phyloP scores from a whole-genome alignment of 495 filamentous ascomycete genomes.

The Aspergillus ostianus region DNA sequence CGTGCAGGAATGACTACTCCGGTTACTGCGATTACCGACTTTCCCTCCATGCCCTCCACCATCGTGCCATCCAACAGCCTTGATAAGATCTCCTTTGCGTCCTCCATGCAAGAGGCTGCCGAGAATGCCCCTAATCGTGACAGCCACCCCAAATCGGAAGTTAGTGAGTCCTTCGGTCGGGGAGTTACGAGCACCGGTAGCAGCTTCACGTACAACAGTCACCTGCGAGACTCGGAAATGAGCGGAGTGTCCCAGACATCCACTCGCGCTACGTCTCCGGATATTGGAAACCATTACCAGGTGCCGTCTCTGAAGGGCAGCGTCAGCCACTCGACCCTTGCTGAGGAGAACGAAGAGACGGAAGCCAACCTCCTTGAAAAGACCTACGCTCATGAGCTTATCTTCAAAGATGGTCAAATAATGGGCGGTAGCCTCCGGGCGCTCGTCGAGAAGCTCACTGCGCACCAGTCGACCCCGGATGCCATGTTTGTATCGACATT shows the following conservation, averaged over 20 bases:
- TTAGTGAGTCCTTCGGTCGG: conserved; percentile 39
- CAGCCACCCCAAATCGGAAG: conserved; percentile 37
- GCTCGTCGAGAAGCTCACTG: conserved; percentile 89
- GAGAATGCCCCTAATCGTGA: conserved; percentile 23
- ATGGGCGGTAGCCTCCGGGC: conserved; percentile 88
- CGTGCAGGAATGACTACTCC: conserved; percentile 21
- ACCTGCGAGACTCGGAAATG: conserved; percentile 74
- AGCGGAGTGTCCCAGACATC: conserved; percentile 79
- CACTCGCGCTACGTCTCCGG: conserved; percentile 87
- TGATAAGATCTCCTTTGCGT: conserved; percentile 32
- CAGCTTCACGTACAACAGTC: conserved; percentile 73
- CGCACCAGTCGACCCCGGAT: conserved; percentile 90
- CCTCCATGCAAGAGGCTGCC: conserved; percentile 19
- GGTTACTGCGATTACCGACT: conserved; percentile 14
- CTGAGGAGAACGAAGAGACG: conserved; percentile 71
- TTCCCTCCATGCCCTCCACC: conserved; percentile 27
- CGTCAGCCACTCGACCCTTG: conserved; percentile 58
- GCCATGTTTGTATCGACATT: conserved; percentile 91
- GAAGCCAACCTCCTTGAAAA: conserved; percentile 81
- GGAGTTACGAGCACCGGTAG: conserved; percentile 55
- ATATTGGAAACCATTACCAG: conserved; percentile 45
- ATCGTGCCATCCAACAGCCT: conserved; percentile 39
- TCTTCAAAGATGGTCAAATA: conserved; percentile 95
- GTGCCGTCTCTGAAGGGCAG: conserved; percentile 54
- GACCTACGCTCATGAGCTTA: conserved; percentile 85